Conservation (phyloP, 106 monocot species). For the Phalaenopsis equestris region DNA sequence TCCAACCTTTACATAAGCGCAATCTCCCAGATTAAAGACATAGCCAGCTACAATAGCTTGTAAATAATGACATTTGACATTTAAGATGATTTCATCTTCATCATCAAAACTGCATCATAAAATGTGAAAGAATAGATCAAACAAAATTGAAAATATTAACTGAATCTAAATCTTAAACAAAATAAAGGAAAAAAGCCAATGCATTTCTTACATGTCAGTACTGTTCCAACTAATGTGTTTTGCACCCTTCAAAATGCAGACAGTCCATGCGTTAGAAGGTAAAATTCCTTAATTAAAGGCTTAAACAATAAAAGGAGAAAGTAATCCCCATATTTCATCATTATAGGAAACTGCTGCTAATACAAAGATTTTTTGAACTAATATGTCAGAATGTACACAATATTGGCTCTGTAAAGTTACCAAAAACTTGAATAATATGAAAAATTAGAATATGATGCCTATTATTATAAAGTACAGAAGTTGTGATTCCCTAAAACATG, state of each 20-base stretch:
- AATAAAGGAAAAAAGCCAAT: slow-evolving; percentile 2
- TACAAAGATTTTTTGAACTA: neutral
- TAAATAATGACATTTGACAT: slow-evolving; percentile 59
- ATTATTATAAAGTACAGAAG: neutral
- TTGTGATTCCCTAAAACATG: neutral
- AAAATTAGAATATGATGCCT: neutral
- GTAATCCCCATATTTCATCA: neutral
- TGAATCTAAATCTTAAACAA: no score
- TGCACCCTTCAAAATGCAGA: slow-evolving; percentile 27
- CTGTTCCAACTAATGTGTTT: slow-evolving; percentile 17
- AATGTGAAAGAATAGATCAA: slow-evolving; percentile 1
- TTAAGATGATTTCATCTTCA: slow-evolving; percentile 34
- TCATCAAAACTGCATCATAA: slow-evolving; percentile 30
- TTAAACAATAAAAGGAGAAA: neutral
- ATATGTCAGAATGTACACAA: neutral
- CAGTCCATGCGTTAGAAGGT: neutral
- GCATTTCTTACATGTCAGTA: slow-evolving; percentile 23
- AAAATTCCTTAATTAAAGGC: neutral
- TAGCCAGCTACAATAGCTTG: slow-evolving; percentile 42
- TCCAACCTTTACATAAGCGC: slow-evolving; percentile 58
- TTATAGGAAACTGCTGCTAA: neutral
- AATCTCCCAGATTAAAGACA: slow-evolving; percentile 48
- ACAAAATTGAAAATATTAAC: neutral
- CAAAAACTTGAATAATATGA: neutral
- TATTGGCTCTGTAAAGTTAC: neutral